Base-by-base conservation (phyloP, 2,329 filamentous ascomycete genomes). In the Ilyonectria destructans region DNA sequence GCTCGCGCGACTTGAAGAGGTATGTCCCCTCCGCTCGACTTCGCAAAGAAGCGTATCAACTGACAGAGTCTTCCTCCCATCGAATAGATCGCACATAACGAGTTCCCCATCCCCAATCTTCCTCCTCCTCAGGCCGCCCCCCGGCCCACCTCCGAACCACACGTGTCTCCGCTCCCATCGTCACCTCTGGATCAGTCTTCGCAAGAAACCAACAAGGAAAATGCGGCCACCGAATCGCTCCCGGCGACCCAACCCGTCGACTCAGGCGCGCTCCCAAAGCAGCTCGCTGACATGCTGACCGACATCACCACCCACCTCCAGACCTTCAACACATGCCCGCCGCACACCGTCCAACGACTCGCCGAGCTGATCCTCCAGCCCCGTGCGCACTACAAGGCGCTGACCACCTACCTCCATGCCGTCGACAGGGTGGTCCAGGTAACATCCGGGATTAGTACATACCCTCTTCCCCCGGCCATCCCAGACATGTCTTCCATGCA, bases 271-370 rank as follows among this genome's bases (percentile, higher is more conserved):
- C 85, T 95, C 15, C 92, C 93, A 2, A 85, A 86, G 8, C 90
- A 91, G 69, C 85, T 96, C 57, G 82, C 86, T 65, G 85, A 87
- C 61, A 88, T 94, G 77, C 82, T 94, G 54, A 79, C 81, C 67
- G 88, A 88, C 65, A 91, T 94, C 71, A 86, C 82, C 45, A 80
- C 81, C 6, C 90, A 91, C 17, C 85, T 97, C 57, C 85, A 85
- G 3, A 88, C 88, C 72, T 99, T 99, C 81, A 79, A 88, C 23
- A 84, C 85, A 3, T 89, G 93, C 74, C 96, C 96, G 1, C 96
- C 96, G 0, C 94, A 98, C 80, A 98, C 96, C 3, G 89, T 98
- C 69, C 96, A 99, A 82, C 92, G 96, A 45, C 88, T 99, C 23
- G 90, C 95, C 23, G 96, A 99, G 84, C 91, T 98, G 33, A 85